Percentiles rank a stretch among this genome's conserved stretches.
These are phyloP conservation scores for Tremella yokohamensis DNA, from an alignment of 768 basidiomycete species.

Conservation along the genomic window DNA sequence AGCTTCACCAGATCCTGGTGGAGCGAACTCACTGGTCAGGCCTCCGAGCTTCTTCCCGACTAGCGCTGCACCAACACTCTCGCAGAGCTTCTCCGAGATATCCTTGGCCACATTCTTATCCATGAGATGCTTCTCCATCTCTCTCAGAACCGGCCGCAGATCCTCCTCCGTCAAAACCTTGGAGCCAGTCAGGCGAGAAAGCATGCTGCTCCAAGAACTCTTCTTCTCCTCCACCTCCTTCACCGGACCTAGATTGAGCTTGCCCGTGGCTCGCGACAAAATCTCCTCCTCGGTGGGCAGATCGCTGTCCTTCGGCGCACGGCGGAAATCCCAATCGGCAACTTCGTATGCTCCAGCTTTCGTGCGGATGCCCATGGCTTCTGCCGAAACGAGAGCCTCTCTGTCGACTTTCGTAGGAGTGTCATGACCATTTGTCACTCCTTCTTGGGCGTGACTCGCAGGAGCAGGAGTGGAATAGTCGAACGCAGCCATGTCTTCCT, in stretches of 20 bases:
- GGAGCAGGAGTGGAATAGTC: slow-evolving; percentile 64
- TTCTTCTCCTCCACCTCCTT: slow-evolving; percentile 14
- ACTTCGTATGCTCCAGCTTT: slow-evolving; percentile 68
- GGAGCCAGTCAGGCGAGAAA: slow-evolving; percentile 75
- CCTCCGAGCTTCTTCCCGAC: slow-evolving; percentile 87
- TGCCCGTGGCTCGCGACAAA: slow-evolving; percentile 31
- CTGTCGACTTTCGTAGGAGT: slow-evolving; percentile 31
- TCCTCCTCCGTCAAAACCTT: slow-evolving; percentile 79
- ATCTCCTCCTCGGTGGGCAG: slow-evolving; percentile 49
- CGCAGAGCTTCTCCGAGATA: slow-evolving; percentile 90
- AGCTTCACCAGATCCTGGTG: slow-evolving; percentile 13
- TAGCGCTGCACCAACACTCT: slow-evolving; percentile 83
- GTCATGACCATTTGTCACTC: slow-evolving; percentile 53
- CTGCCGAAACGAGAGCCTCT: slow-evolving; percentile 46
- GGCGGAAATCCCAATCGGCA: slow-evolving; percentile 79
- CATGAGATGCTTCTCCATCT: slow-evolving; percentile 98
- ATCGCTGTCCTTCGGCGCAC: slow-evolving; percentile 51
- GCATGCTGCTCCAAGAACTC: slow-evolving; percentile 67
- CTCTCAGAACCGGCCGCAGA: slow-evolving; percentile 78
- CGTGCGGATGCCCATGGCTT: slow-evolving; percentile 68
- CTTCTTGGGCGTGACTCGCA: slow-evolving; percentile 54
- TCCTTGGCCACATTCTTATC: slow-evolving; percentile 97
- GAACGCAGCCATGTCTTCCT: slow-evolving; percentile 85
- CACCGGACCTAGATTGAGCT: slow-evolving; percentile 16
- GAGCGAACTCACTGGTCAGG: slow-evolving; percentile 67